These are phyloP conservation scores for Penicillium simplicissimum DNA, from an alignment of 495 filamentous ascomycete genomes.

Conservation along the genomic window DNA sequence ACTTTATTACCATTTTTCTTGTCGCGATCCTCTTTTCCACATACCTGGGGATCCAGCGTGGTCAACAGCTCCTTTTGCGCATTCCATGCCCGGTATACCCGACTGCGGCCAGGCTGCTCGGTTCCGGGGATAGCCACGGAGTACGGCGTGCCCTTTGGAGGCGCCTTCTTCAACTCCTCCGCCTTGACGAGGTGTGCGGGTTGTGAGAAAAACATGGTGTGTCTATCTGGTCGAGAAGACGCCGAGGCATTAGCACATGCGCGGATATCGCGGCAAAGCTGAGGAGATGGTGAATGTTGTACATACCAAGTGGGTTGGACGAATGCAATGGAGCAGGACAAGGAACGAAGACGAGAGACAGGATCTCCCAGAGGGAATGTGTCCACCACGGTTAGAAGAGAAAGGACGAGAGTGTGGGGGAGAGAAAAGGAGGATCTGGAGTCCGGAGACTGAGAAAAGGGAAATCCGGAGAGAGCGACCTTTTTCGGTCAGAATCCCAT, in stretches of 20 bases:
- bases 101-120: conserved; percentile 68
- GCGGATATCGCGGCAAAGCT: not conserved
- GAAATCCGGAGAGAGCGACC: conserved; percentile 24
- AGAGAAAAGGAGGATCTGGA: conserved; percentile 16
- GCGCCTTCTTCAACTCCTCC: conserved; percentile 41
- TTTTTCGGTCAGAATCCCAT: conserved; percentile 21
- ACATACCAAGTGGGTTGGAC: conserved; percentile 1
- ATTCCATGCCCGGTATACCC: conserved; percentile 82
- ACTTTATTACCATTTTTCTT: not conserved
- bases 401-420: conserved; percentile 9
- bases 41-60: conserved; percentile 72
- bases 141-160: conserved; percentile 49
- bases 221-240: conserved; percentile 8
- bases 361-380: conserved; percentile 1
- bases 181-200: conserved; percentile 45
- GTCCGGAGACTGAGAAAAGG: conserved; percentile 5
- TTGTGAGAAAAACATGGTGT: conserved; percentile 46
- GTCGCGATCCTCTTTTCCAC: not conserved
- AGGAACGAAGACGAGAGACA: conserved; percentile 15
- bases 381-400: conserved; percentile 4
- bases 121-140: conserved; percentile 71
- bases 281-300: not conserved
- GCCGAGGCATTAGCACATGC: conserved; percentile 8
- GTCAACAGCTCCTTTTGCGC: conserved; percentile 68
- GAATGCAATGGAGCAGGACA: conserved; percentile 2